Conservation (phyloP, 495 filamentous ascomycete genomes). For the Aspergillus baeticus region DNA sequence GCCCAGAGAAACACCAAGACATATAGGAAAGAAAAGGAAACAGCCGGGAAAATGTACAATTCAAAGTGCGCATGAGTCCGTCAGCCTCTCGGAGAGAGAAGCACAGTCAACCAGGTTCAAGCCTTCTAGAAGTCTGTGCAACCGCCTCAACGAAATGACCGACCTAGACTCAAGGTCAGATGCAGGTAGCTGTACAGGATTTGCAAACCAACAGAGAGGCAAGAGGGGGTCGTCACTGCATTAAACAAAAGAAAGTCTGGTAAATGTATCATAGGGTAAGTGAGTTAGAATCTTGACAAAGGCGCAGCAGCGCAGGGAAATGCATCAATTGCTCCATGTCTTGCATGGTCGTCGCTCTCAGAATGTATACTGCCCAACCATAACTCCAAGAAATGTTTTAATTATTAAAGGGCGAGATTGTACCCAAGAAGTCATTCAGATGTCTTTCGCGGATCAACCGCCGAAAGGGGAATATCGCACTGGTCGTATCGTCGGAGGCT, state of each 20-base stretch:
- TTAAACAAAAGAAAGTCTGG: constrained; percentile 38
- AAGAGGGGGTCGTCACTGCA: constrained; percentile 28
- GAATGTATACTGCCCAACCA: constrained; percentile 20
- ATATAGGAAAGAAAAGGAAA: constrained; percentile 8
- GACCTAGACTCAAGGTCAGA: constrained; percentile 21
- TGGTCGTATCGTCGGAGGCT: neutral
- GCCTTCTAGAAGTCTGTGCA: neutral
- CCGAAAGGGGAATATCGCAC: constrained; percentile 10
- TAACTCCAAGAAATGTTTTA: constrained; percentile 22
- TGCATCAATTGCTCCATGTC: constrained; percentile 23
- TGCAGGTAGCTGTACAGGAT: constrained; percentile 37
- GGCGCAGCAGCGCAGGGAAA: constrained; percentile 18
- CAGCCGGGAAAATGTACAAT: constrained; percentile 11
- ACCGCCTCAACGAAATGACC: constrained; percentile 7
- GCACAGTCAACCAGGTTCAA: constrained; percentile 8
- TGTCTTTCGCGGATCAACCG: constrained; percentile 23
- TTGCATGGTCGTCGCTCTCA: constrained; percentile 19
- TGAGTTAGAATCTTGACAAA: constrained; percentile 1
- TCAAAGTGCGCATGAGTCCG: constrained; percentile 11
- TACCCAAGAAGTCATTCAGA: constrained; percentile 1
- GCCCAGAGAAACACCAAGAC: constrained; percentile 15
- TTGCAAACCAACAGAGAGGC: constrained; percentile 18
- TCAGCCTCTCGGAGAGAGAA: constrained; percentile 5
- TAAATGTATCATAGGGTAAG: constrained; percentile 10
- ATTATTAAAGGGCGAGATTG: constrained; percentile 21